phyloP scores from a whole-genome alignment of 495 filamentous ascomycete genomes.

The Xylaria curta region DNA sequence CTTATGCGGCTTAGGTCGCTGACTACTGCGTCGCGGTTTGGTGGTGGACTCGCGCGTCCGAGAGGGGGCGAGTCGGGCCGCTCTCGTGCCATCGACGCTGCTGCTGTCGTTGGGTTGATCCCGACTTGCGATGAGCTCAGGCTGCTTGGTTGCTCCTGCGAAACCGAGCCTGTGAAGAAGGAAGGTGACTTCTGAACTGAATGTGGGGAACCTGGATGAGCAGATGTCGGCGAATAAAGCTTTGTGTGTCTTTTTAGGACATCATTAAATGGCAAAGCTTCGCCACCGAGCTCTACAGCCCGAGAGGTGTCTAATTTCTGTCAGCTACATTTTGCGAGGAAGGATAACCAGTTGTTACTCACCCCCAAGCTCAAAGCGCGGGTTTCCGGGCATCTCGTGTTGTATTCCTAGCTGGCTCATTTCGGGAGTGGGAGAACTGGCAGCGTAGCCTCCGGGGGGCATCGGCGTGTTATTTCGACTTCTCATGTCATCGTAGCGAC shows the following conservation, averaged over 20 bases:
- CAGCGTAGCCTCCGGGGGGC: conserved; percentile 14
- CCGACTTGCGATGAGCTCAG: conserved; percentile 27
- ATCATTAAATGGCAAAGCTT: conserved; percentile 33
- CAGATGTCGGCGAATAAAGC: conserved; percentile 30
- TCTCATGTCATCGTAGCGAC: conserved; percentile 38
- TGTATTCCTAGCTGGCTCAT: conserved; percentile 41
- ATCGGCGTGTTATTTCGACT: conserved; percentile 34
- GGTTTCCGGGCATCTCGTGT: conserved; percentile 48
- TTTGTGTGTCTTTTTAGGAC: conserved; percentile 40
- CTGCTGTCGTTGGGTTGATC: not conserved
- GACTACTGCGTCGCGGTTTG: conserved; percentile 32
- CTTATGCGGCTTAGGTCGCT: conserved; percentile 52
- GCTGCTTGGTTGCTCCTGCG: conserved; percentile 30
- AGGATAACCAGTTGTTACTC: conserved; percentile 26
- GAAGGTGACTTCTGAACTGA: conserved; percentile 25
- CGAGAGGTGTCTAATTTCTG: conserved; percentile 37
- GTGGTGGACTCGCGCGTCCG: conserved; percentile 25
- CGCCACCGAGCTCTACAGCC: conserved; percentile 46
- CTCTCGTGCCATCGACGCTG: conserved; percentile 9
- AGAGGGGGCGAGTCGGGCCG: conserved; percentile 43
- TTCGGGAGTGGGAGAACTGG: conserved; percentile 26
- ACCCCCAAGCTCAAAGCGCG: conserved; percentile 55
- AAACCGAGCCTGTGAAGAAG: conserved; percentile 12
- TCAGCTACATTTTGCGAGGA: conserved; percentile 24
- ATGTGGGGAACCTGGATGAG: conserved; percentile 11